Evolutionary conservation across 805 yeast species (phyloP).

Genomic region (Saturnispora diversa): DNA sequence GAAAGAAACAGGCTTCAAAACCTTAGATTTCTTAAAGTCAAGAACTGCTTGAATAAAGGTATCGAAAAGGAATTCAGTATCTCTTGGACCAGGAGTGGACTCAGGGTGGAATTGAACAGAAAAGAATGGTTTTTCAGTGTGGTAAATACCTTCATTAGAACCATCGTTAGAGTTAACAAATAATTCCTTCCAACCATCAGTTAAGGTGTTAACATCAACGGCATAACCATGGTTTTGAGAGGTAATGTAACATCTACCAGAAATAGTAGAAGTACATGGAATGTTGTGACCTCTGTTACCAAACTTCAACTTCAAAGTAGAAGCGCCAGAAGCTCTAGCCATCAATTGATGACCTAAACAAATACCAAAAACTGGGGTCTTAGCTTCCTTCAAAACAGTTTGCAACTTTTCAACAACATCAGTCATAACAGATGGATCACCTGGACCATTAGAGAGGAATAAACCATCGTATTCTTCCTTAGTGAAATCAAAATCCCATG

Average conservation of each 20-base stretch:
- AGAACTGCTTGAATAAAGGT: constrained; percentile 78
- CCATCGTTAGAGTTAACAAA: constrained; percentile 95
- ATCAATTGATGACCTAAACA: constrained; percentile 97
- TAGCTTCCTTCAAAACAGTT: constrained; percentile 50
- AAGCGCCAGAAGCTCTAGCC: constrained; percentile 93
- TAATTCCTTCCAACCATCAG: constrained; percentile 82
- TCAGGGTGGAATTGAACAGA: constrained; percentile 99
- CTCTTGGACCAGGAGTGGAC: constrained; percentile 98
- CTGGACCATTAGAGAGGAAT: constrained; percentile 97
- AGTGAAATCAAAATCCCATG: constrained; percentile 86
- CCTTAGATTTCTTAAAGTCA: constrained; percentile 48
- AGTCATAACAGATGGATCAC: constrained; percentile 89
- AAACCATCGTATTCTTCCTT: constrained; percentile 86
- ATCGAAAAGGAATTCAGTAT: constrained; percentile 94
- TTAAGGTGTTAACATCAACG: constrained; percentile 72
- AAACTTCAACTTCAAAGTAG: constrained; percentile 83
- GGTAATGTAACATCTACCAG: constrained; percentile 96
- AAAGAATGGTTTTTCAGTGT: constrained; percentile 78
- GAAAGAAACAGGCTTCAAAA: constrained; percentile 67
- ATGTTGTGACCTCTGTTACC: constrained; percentile 99
- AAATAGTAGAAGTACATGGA: constrained; percentile 73
- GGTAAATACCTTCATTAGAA: constrained; percentile 97
- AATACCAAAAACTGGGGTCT: constrained; percentile 92
- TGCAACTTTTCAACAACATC: constrained; percentile 55
- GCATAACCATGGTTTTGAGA: constrained; percentile 99